phyloP scores from a whole-genome alignment of 768 basidiomycete species.

The Dentipellis fragilis region DNA sequence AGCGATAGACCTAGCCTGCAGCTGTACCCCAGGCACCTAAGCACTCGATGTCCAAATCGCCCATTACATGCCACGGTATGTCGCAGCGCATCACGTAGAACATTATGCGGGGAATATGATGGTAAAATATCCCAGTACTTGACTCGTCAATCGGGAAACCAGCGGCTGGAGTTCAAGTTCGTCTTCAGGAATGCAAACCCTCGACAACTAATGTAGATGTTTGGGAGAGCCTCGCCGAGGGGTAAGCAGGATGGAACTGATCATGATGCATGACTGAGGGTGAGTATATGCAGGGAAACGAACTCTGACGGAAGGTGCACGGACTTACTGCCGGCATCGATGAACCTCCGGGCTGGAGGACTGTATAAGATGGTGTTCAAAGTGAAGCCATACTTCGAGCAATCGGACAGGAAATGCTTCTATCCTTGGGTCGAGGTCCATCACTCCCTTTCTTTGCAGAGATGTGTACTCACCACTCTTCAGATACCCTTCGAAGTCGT shows the following conservation, averaged over 20 bases:
- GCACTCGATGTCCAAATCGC: constrained; percentile 41
- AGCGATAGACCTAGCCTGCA: no score
- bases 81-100: not conserved
- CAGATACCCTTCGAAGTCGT: constrained; percentile 69
- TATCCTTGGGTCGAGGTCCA: constrained; percentile 88
- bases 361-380: constrained; percentile 82
- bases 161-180: constrained; percentile 56
- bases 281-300: constrained; percentile 41
- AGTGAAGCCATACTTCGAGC: constrained; percentile 74
- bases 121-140: constrained; percentile 45
- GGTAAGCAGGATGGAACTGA: constrained; percentile 29
- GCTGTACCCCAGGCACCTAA: no score
- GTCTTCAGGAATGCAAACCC: constrained; percentile 41
- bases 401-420: constrained; percentile 54
- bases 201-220: constrained; percentile 15
- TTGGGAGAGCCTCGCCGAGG: constrained; percentile 43
- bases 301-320: constrained; percentile 78
- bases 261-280: not conserved
- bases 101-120: not conserved
- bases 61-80: constrained; percentile 87
- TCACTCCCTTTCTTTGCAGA: not conserved
- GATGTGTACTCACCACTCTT: not conserved
- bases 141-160: constrained; percentile 81
- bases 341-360: constrained; percentile 38
- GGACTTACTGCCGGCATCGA: constrained; percentile 53